A percentile compares a stretch with the other conserved stretches of the same genome.
These are phyloP conservation scores for Talaromyces marneffei DNA, from an alignment of 2,329 filamentous ascomycete species.

Conservation along the genomic window DNA sequence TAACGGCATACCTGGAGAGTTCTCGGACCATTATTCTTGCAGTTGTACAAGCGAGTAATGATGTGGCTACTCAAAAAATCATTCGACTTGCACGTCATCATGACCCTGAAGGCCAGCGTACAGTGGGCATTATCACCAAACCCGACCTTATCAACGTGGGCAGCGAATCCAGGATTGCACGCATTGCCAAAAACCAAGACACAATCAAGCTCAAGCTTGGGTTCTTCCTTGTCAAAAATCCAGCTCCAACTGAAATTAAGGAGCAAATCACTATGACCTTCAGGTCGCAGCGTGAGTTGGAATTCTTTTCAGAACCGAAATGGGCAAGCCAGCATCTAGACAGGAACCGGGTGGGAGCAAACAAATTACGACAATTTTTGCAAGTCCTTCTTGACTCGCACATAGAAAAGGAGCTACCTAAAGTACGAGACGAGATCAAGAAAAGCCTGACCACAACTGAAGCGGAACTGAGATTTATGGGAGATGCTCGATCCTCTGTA, in stretches of 20 bases:
- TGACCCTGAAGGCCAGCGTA: constrained; percentile 1
- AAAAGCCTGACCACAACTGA: background rate
- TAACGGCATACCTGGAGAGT: background rate
- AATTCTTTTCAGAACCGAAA: background rate
- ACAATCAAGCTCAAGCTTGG: background rate
- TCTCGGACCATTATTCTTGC: constrained; percentile 9
- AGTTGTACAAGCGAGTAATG: constrained; percentile 3
- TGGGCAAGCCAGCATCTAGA: background rate
- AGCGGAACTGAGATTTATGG: background rate
- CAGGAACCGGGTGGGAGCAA: background rate
- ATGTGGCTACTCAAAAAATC: constrained; percentile 7
- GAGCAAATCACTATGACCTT: background rate
- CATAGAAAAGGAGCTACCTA: background rate
- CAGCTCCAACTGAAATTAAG: background rate
- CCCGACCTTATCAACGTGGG: constrained; percentile 30
- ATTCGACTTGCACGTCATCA: background rate
- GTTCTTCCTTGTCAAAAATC: background rate
- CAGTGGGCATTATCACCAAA: constrained; percentile 9
- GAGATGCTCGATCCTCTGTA: background rate
- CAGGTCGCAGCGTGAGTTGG: background rate
- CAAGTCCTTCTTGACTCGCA: background rate
- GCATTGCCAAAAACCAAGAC: background rate
- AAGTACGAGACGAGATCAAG: background rate
- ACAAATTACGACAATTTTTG: background rate
- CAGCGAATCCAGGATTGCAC: constrained; percentile 41